phyloP scores from a whole-genome alignment of 2,329 filamentous ascomycete genomes.

The Aspergillus candidus region DNA sequence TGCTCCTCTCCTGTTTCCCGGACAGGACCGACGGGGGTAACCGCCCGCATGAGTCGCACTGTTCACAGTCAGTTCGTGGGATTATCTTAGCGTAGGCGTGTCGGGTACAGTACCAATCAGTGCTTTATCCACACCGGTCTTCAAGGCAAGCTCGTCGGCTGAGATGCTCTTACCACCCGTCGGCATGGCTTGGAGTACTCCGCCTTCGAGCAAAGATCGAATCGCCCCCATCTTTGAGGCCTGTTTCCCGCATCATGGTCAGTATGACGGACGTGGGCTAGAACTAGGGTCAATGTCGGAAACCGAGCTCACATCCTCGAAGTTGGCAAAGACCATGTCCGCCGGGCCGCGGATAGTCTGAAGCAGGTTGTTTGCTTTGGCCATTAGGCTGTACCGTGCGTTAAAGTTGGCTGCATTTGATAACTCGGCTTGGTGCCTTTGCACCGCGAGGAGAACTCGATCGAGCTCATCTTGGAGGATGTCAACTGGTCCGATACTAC shows the following conservation, averaged over 20 bases:
- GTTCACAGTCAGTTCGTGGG: not conserved
- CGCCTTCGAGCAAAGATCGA: constrained; percentile 15
- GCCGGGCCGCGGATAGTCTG: constrained; percentile 17
- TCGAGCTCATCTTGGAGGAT: constrained; percentile 5
- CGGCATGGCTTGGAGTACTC: constrained; percentile 18
- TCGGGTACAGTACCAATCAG: constrained; percentile 2
- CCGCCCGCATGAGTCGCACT: constrained; percentile 18
- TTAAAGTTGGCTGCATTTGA: not conserved
- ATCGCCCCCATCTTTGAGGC: constrained; percentile 15
- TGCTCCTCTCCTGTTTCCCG: constrained; percentile 12
- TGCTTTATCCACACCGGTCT: constrained; percentile 9
- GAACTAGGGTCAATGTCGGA: no score
- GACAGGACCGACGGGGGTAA: constrained; percentile 15
- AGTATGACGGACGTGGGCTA: no score
- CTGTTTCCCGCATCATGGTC: constrained; percentile 2
- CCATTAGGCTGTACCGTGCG: constrained; percentile 4
- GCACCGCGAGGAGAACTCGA: constrained; percentile 3
- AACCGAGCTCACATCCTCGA: constrained; percentile 9
- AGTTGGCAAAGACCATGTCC: constrained; percentile 15
- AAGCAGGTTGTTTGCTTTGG: constrained; percentile 7
- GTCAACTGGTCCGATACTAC: constrained; percentile 2
- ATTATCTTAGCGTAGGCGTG: not conserved
- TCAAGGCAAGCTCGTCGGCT: constrained; percentile 6
- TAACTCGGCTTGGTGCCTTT: not conserved
- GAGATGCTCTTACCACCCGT: constrained; percentile 12